A percentile compares a stretch with the other conserved stretches of the same genome.
phyloP scores from a whole-genome alignment of 306 rosid species.

The Trifolium dubium region DNA sequence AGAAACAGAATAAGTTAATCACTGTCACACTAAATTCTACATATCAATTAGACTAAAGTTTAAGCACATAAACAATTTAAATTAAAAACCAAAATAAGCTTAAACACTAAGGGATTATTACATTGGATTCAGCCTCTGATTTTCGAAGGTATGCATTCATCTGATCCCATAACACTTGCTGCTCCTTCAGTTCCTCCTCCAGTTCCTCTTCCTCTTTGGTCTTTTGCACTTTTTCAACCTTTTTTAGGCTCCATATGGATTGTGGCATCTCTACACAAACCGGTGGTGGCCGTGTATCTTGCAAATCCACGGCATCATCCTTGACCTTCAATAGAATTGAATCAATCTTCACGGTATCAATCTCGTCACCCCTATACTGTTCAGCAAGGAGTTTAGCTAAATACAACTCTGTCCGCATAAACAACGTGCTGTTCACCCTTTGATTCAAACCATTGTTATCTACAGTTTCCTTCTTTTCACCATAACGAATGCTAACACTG shows the following conservation, averaged over 20 bases:
- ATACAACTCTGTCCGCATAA: not conserved
- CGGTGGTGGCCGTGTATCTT: not conserved
- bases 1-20: slow-evolving; percentile 6
- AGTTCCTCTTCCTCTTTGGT: not conserved
- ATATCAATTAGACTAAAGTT: not conserved
- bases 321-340: not conserved
- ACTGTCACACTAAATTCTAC: not conserved
- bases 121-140: not conserved
- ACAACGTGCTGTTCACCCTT: not conserved
- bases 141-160: not conserved
- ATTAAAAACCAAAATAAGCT: not conserved
- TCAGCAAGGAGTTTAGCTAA: not conserved
- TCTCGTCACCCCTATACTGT: not conserved
- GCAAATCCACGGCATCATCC: not conserved
- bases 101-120: not conserved
- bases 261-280: not conserved
- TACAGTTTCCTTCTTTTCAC: not conserved
- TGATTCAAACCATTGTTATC: not conserved
- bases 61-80: not conserved
- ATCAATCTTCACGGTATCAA: not conserved
- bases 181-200: too few species aligned
- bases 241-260: slow-evolving; percentile 8
- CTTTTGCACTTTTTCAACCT: not conserved
- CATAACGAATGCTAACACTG: too few species aligned
- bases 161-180: not conserved